Evolutionary conservation across 495 filamentous ascomycete species (phyloP), one percentile per base, ranked within the genome.

Genomic region (Chaetomium fimeti): DNA sequence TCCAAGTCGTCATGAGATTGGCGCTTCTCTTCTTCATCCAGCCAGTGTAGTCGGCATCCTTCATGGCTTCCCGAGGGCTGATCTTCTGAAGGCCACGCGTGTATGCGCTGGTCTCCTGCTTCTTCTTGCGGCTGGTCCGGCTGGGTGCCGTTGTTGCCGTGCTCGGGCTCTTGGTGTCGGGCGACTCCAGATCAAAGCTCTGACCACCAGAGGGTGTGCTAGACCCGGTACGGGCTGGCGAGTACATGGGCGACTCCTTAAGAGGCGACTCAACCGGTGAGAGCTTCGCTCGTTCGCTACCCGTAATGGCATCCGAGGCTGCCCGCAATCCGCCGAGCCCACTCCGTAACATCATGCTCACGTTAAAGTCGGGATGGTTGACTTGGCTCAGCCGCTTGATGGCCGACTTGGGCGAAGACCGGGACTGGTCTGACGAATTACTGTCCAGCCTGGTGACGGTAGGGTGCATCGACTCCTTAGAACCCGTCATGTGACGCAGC

Each of bases 21-120:
- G 91, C 91, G 54, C 91, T 96, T 70, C 92, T 88, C 83, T 99
- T 99, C 81, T 96, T 98, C 95, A 99, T 99, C 95, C 95, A 99
- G 27, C 95, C 95, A 67, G 87, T 92, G 71, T 93, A 99, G 69
- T 99, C 94, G 53, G 91, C 93, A 60, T 86, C 88, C 58, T 84
- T 78, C 76, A 97, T 93, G 64, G 94, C 91, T 72, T 96, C 91
- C 56, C 86, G 81, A 0, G 95, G 95, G 0, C 84, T 79, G 67
- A 93, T 90, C 76, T 91, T 90, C 69, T 90, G 86, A 22, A 98
- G 78, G 3, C 95, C 95, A 16, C 89, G 89, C 16, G 85, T 90
- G 77, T 97, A 98, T 6, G 95, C 94, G 71, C 91, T 96, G 2
- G 94, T 98, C 61, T 91, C 87, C 71, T 98, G 93, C 79, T 98